phyloP scores from a whole-genome alignment of 2,329 filamentous ascomycete genomes.

The Trichoderma sp. region DNA sequence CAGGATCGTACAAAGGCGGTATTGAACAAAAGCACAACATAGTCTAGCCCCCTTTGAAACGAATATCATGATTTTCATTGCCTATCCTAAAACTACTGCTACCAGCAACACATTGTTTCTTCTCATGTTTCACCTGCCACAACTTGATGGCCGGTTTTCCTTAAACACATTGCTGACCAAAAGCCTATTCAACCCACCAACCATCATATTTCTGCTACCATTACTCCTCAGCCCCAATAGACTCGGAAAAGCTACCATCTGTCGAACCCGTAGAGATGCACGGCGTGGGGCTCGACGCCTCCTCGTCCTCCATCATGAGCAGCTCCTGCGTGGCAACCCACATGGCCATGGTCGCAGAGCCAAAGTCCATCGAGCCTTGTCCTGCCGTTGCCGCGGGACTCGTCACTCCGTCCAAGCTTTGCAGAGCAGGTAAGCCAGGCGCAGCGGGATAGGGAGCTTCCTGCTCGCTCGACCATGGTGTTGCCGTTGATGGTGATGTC shows the following conservation, averaged over 20 bases:
- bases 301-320: constrained; percentile 29
- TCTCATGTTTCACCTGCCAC: not conserved
- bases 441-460: not conserved
- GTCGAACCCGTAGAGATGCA: not conserved
- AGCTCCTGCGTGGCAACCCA: constrained; percentile 41
- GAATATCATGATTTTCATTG: not conserved
- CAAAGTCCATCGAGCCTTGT: constrained; percentile 26
- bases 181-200: not conserved
- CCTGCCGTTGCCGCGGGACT: not conserved
- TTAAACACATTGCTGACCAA: not conserved
- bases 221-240: not conserved
- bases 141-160: not conserved
- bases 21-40: no score
- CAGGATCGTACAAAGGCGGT: no score
- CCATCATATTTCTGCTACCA: not conserved
- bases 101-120: not conserved
- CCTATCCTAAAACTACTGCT: constrained; percentile 11
- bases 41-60: not conserved
- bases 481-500: no score
- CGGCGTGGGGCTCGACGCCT: not conserved
- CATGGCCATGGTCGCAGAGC: constrained; percentile 35
- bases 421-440: not conserved
- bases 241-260: not conserved
- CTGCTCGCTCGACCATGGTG: not conserved
- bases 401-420: constrained; percentile 18